Evolutionary conservation across 169 alveolate genomes (phyloP), one percentile per base, ranked within the genome.

Genomic region (Eimeria necatrix): DNA sequence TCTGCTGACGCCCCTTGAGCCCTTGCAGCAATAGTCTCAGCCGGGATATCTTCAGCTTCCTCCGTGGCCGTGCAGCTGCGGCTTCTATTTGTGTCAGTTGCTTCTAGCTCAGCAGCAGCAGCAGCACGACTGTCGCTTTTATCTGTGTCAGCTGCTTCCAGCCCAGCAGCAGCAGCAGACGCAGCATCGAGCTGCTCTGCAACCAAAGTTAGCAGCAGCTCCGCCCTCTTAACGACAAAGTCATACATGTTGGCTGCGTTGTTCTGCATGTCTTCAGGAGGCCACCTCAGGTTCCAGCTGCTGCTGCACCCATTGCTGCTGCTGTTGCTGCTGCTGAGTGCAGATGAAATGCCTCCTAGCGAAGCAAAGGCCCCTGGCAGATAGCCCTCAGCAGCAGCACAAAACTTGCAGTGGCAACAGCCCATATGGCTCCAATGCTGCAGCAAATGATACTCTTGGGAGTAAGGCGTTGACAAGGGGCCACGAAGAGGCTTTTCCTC

Each of bases 261-360:
- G 49, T 49, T n/a, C 9, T 49, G 61, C 2, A 49, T 48, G 26
- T n/a, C 51, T 8, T n/a, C 32, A 22, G 20, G 26, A 20, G 89
- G 46, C 6, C 16, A 64, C 70, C 22, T 20, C 64, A 18, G 9
- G 9, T 9, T 26, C 22, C 71, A 12, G 18, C 84, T 73, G 84
- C 51, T 52, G 70, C 89, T 80, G 89, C 70, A 49, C 41, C 70
- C 51, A 70, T 71, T 52, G 70, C 89, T 80, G 71, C 49, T 80
- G 89, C 48, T 51, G 53, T 71, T 51, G 78, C 78, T 18, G 14
- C 12, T 16, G 78, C 78, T n/a, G 14, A n/a, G 14, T 4, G 64
- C 89, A 52, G 9, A 9, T 1, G 78, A 68, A 80, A 70, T 1
- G 10, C 64, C 70, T 48, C 51, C 89, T 4, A 80, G 46, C 70